These are phyloP conservation scores for Orbilia quercus DNA, from an alignment of 2,329 filamentous ascomycete genomes.

Conservation along the genomic window DNA sequence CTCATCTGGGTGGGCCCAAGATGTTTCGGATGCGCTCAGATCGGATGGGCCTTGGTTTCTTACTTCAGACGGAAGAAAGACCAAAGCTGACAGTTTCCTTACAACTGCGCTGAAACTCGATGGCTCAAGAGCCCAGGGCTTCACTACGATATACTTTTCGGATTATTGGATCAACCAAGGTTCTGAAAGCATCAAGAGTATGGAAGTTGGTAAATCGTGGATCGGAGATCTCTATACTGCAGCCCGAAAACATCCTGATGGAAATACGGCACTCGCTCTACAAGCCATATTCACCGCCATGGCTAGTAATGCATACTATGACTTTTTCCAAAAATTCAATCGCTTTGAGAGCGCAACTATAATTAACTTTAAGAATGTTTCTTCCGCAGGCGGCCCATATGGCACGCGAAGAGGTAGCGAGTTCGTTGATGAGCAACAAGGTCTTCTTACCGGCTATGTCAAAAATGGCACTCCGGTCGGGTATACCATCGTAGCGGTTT, in stretches of 20 bases:
- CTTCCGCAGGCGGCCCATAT: slow-evolving; percentile 26
- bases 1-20: neutral
- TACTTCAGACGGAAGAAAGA: neutral
- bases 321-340: slow-evolving; percentile 11
- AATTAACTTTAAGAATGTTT: slow-evolving; percentile 22
- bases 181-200: neutral
- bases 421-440: slow-evolving; percentile 11
- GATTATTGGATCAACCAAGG: slow-evolving; percentile 7
- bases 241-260: neutral
- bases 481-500: slow-evolving; percentile 20
- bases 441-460: slow-evolving; percentile 9
- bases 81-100: neutral
- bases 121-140: neutral
- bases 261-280: neutral
- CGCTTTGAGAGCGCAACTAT: slow-evolving; percentile 9
- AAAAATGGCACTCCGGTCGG: slow-evolving; percentile 14
- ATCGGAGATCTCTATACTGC: slow-evolving; percentile 1
- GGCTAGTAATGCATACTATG: slow-evolving; percentile 30
- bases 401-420: slow-evolving; percentile 13
- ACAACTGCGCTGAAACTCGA: slow-evolving; percentile 6
- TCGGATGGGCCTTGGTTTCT: slow-evolving; percentile 13
- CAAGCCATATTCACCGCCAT: slow-evolving; percentile 25
- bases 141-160: slow-evolving; percentile 1
- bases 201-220: slow-evolving; percentile 14
- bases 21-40: neutral